Evolutionary conservation across 495 filamentous ascomycete genomes (phyloP), one percentile per base, ranked within the genome.

Genomic region (Xylaria acuta): DNA sequence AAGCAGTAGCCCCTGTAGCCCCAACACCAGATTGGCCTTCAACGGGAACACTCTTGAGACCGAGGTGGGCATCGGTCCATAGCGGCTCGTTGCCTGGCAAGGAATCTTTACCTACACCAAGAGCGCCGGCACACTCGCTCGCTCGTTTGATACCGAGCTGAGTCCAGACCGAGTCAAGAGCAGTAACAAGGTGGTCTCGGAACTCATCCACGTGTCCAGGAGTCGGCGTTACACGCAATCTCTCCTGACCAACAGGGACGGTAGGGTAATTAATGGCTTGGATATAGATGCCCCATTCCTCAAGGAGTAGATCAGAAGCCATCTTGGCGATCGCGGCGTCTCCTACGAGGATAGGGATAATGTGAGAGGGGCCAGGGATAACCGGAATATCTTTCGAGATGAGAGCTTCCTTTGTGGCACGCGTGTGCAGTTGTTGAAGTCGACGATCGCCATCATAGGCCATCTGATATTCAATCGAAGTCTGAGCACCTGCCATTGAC

Each of bases 361-460:
- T 51, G n/a, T 51, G 47, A 11, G 47, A 51, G n/a, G 47, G 47
- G n/a, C 47, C 47, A 51, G 47, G 47, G 47, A 51, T 51, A 51
- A 51, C 47, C 47, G 47, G 47, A 25, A 51, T 51, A 3, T 51
- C 47, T 4, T 51, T 51, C 47, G 47, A 51, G n/a, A 51, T 51
- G n/a, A 51, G 47, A 51, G 47, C 47, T 51, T 51, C 47, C 3
- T 51, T 51, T 51, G 47, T 51, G 47, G 47, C 47, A 51, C 47
- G 47, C 47, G 47, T 51, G 47, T 51, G 47, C n/a, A 51, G n/a
- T 51, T 51, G 47, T 51, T 51, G 47, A 51, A 51, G 47, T 51
- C 47, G 47, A 51, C 47, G 47, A 25, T 51, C 47, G 47, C 47
- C 47, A 51, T 51, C n/a, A 51, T 51, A 51, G n/a, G 47, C 47